Evolutionary conservation across 306 rosid species (phyloP).

Genomic region (Luffa aegyptiaca): DNA sequence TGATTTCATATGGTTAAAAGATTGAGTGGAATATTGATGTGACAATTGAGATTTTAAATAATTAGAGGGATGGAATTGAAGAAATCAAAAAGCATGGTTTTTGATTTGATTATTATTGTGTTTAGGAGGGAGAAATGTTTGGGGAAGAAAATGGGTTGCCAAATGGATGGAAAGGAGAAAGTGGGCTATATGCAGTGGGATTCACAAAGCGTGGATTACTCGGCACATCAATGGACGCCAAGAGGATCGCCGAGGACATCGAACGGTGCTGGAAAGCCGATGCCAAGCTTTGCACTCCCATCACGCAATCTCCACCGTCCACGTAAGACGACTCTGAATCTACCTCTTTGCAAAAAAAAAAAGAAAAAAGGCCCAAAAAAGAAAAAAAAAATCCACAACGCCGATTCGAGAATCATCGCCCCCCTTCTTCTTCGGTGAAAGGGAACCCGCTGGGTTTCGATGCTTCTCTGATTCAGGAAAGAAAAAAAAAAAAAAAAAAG

Average conservation of each 20-base stretch:
- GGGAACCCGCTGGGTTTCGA: background rate
- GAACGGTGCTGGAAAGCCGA: constrained; percentile 54
- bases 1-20: no score
- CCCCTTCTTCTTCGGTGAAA: background rate
- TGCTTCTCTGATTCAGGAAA: constrained; percentile 15
- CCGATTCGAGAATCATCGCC: background rate
- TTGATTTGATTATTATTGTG: background rate
- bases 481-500: background rate
- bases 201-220: constrained; percentile 85
- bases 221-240: constrained; percentile 80
- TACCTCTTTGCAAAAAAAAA: background rate
- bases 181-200: constrained; percentile 85
- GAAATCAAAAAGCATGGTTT: background rate
- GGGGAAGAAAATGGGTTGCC: constrained; percentile 75
- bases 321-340: background rate
- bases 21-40: no score
- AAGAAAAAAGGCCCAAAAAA: background rate
- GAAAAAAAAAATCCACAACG: background rate
- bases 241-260: constrained; percentile 72
- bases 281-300: constrained; percentile 10
- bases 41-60: no score
- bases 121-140: constrained; percentile 79
- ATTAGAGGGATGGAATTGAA: background rate
- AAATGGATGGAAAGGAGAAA: constrained; percentile 84
- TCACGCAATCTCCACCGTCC: background rate